Percentiles rank a stretch among this genome's conserved stretches.
Conservation (phyloP, 83 land plant genomes). For the Diphasiastrum complanatum region DNA sequence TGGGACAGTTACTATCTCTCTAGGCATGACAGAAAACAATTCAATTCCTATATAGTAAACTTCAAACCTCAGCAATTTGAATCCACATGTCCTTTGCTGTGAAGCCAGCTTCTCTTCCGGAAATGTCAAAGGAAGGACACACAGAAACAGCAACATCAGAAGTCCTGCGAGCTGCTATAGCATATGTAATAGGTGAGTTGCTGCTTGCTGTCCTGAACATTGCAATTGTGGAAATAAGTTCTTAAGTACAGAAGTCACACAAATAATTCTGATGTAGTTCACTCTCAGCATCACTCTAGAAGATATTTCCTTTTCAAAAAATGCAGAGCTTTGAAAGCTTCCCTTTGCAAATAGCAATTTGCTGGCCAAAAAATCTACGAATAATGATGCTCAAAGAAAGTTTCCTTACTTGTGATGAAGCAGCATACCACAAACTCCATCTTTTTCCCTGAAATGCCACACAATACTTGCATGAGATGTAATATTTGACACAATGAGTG, state of each 20-base stretch:
- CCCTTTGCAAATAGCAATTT: constrained; percentile 38
- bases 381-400: constrained; percentile 37
- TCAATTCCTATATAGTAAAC: not conserved
- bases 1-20: not conserved
- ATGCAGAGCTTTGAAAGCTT: too few relatives aligned
- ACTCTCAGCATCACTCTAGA: too few relatives aligned
- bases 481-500: too few relatives aligned
- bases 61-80: constrained; percentile 61
- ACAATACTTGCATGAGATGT: not conserved
- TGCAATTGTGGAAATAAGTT: too few relatives aligned
- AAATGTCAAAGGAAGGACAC: constrained; percentile 68
- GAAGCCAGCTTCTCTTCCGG: constrained; percentile 37
- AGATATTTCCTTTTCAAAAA: too few relatives aligned
- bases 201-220: constrained; percentile 86
- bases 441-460: constrained; percentile 53
- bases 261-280: too few relatives aligned
- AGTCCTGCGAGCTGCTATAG: constrained; percentile 83
- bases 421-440: constrained; percentile 85
- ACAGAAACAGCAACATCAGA: constrained; percentile 78
- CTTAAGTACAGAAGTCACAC: too few relatives aligned
- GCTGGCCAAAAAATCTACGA: constrained; percentile 49
- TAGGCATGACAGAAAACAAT: too few relatives aligned
- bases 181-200: constrained; percentile 87
- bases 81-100: constrained; percentile 92
- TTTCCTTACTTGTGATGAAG: constrained; percentile 89